Conservation (phyloP, 1,284 basidiomycete species). For the Volvariella volvacea region DNA sequence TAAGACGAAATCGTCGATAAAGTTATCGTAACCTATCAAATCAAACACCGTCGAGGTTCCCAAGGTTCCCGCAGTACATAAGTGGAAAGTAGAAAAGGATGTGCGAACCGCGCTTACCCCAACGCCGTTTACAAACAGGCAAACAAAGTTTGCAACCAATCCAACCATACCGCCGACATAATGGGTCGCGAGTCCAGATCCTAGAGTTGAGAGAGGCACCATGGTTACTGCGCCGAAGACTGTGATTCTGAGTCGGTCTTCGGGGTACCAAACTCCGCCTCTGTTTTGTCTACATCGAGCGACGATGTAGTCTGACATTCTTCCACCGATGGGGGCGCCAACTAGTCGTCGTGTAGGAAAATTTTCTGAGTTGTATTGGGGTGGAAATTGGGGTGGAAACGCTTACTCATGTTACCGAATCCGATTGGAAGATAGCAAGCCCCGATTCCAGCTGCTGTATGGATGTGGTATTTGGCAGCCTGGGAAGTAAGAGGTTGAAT, state of each 20-base stretch:
- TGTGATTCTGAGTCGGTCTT: slow-evolving; percentile 51
- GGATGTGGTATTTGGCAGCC: slow-evolving; percentile 53
- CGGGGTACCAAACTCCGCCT: slow-evolving; percentile 42
- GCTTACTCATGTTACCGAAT: slow-evolving; percentile 51
- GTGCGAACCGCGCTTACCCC: too few species aligned
- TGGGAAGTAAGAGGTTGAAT: slow-evolving; percentile 16
- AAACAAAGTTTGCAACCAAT: slow-evolving; percentile 31
- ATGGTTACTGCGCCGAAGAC: slow-evolving; percentile 39
- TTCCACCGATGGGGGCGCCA: slow-evolving; percentile 47
- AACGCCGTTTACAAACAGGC: slow-evolving; percentile 42
- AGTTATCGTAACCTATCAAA: too few species aligned
- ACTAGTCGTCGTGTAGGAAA: slow-evolving; percentile 21
- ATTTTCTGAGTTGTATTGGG: not conserved
- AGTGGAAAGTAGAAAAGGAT: too few species aligned
- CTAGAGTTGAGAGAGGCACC: slow-evolving; percentile 17
- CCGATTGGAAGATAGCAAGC: slow-evolving; percentile 55
- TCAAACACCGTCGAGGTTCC: too few species aligned
- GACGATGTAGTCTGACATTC: slow-evolving; percentile 44
- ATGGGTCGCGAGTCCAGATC: slow-evolving; percentile 10
- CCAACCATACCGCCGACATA: slow-evolving; percentile 34
- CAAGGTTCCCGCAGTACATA: too few species aligned
- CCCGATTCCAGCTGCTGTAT: slow-evolving; percentile 52
- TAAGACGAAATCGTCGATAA: too few species aligned
- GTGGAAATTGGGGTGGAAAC: not conserved
- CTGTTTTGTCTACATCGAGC: slow-evolving; percentile 37